Base-by-base conservation (phyloP, 1,139 yeast genomes). In the Lodderomyces jiufengensis region DNA sequence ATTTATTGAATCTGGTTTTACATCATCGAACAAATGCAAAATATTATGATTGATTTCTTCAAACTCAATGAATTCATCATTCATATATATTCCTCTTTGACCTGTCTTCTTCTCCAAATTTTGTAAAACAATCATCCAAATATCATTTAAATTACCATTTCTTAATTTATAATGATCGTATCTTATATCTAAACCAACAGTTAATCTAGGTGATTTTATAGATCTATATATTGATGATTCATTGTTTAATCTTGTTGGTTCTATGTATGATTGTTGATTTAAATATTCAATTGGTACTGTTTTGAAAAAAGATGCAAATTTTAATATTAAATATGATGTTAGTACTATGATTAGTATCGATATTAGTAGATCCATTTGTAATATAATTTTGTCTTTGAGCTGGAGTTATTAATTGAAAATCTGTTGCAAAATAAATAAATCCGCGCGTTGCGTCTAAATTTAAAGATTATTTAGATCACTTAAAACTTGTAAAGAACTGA, bases 181-280 rank as follows among this genome's bases (percentile, higher is more conserved):
- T 37, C 84, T 66, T 16, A 84, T 71, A 31, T 77, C 78, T 33
- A 84, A 59, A 0, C 94, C 94, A 1, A 84, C 76, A 16, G 81
- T 66, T 30, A 83, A 62, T 5, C 24, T 24, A 41, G 73, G 60
- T 3, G 72, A 27, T 49, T 80, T 75, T 36, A 74, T 76, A 32
- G 83, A 78, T 45, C 84, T 71, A 52, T 82, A 76, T 10, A 78
- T 61, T 1, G 88, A 83, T 20, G 85, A 75, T 52, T 84, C 87
- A 31, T 68, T 57, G 15, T 62, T 59, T 32, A 73, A 66, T 25
- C 90, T 60, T 0, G 83, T 79, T 8, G 77, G 61, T 2, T 79
- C 75, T 14, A 77, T 57, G 14, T 70, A 62, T 3, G 86, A 69
- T 54, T 84, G 92, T 44, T 76, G 74, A 27, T 59, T 55, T 29